Conservation (phyloP, 2,329 filamentous ascomycete species). For the Aspergillus ochraceus region DNA sequence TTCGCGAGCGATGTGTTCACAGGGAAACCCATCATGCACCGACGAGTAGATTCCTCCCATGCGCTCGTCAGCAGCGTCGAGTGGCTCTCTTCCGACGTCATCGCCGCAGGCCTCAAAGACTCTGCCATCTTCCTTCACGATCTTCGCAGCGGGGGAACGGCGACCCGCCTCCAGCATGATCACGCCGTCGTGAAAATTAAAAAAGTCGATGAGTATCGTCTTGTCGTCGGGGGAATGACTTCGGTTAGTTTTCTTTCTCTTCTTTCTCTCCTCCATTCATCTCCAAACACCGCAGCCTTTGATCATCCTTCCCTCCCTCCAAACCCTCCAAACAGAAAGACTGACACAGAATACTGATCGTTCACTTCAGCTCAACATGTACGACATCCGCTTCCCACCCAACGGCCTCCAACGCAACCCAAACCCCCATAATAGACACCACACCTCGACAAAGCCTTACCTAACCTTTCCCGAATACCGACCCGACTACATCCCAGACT, state of each 20-base stretch:
- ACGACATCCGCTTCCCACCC: constrained; percentile 40
- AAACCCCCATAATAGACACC: constrained; percentile 25
- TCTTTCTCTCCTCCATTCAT: no score
- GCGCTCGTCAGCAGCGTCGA: constrained; percentile 36
- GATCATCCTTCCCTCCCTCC: no score
- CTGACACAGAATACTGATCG: background rate
- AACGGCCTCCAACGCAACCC: constrained; percentile 28
- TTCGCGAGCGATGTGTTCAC: constrained; percentile 20
- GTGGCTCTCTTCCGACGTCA: constrained; percentile 38
- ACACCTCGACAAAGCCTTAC: constrained; percentile 36
- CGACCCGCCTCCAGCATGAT: constrained; percentile 34
- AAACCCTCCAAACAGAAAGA: no score
- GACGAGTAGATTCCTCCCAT: constrained; percentile 26
- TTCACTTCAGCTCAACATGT: constrained; percentile 38
- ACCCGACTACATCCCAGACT: constrained; percentile 27
- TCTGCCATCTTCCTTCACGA: constrained; percentile 38
- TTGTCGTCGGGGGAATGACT: constrained; percentile 35
- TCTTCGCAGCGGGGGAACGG: constrained; percentile 32
- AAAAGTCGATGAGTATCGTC: constrained; percentile 35
- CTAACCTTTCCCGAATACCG: constrained; percentile 36
- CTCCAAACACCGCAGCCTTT: no score
- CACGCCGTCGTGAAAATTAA: constrained; percentile 36
- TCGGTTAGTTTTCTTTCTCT: constrained; percentile 24
- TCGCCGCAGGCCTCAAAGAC: constrained; percentile 37
- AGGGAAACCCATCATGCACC: constrained; percentile 16